Base-by-base conservation (phyloP, 768 basidiomycete species). In the Russula olivacea region DNA sequence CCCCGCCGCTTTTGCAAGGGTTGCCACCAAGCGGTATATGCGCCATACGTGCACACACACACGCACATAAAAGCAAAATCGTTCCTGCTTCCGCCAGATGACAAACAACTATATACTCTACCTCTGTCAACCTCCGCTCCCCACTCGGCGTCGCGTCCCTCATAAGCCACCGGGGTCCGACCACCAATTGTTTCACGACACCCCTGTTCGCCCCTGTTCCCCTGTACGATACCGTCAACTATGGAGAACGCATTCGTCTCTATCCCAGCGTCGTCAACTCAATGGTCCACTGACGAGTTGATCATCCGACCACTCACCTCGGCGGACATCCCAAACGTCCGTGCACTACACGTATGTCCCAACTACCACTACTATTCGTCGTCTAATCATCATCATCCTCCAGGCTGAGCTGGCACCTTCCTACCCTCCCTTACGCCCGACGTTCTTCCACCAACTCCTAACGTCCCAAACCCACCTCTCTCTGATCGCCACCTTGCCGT, bases 361-460 rank as follows among this genome's bases (percentile, higher is more conserved):
- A 7, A 12, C 36, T 4, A 36, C 12, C 36, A 36, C 36, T 36
- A 36, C 36, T 5, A 12, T 36, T 4, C 36, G n/a, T 10, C 7
- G 19, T 2, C 32, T 8, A 12, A n/a, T 21, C 9, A 8, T 9
- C 5, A n/a, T 7, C 11, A 12, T n/a, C 9, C 21, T 3, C 7
- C 53, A 60, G 61, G 28, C 66, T 8, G 58, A 63, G 41, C 47
- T 64, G 0, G 43, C 49, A 11, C 59, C 66, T 2, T 52, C 64
- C 25, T 48, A 38, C 38, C 60, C 63, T 28, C 23, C 63, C 4
- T 43, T 58, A 17, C 59, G 51, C 45, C 47, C 66, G 8, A 61
- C 64, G 19, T 65, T 61, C 64, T 67, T 67, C 59, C 54, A 59
- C 43, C 66, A 65, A 6, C 59, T 66, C 36, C 64, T 67, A 47